Base-by-base conservation (phyloP, 2,329 filamentous ascomycete genomes). In the Apiospora rasikravindrae region DNA sequence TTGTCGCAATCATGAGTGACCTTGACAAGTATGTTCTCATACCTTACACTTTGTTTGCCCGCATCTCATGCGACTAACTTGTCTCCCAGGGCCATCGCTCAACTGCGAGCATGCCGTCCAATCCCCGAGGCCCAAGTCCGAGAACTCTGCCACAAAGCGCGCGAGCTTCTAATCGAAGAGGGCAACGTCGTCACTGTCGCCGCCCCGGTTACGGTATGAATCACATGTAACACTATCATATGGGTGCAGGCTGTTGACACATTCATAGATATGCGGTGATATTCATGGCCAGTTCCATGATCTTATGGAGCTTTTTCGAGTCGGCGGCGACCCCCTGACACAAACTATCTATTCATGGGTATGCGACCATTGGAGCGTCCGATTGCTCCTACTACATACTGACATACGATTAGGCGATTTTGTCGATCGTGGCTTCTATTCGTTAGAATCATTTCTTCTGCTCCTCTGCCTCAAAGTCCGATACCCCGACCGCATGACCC, bases 221-320 rank as follows among this genome's bases (percentile, higher is more conserved):
- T 22, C 69, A 24, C 8, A 51, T 22, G 67, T 40, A 24, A 66
- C 47, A 26, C 24, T 7, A 37, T 47, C 51, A 42, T 42, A 42
- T 13, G 13, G n/a, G 29, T n/a, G 2, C 42, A n/a, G 14, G 10
- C 51, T 71, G 22, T 72, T 76, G 68, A 80, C 69, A 64, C 42
- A 26, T 29, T 53, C 29, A 24, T 72, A 93, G 91, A 97, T 98
- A 88, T 98, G 96, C 80, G 96, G 96, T 78, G 96, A 98, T 81
- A 98, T 98, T 72, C 96, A 98, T 80, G 95, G 95, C 76, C 95
- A 98, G 82, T 98, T 98, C 80, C 95, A 98, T 80, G 95, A 98
- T 81, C 84, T 98, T 78, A 98, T 98, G 96, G 96, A 98, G 83
- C 90, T 98, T 7, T 98, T 98, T 81, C 90, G 95, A 70, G 95